Conservation (phyloP, 345 rosid species). For the Acer campestre region DNA sequence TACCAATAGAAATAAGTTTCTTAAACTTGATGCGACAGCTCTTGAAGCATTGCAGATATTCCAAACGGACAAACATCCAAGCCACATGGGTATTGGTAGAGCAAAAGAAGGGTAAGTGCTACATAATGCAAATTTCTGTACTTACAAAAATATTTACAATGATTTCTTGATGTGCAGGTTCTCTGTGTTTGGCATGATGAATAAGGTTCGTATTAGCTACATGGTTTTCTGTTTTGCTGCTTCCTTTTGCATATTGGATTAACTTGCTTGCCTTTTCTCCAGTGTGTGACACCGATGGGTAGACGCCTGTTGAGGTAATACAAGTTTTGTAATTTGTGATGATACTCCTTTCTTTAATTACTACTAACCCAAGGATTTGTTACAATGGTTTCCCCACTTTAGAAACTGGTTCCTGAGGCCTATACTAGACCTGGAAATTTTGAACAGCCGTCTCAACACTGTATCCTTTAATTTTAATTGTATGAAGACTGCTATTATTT, state of each 20-base stretch:
- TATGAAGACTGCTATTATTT: constrained; percentile 24
- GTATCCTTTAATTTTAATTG: constrained; percentile 63
- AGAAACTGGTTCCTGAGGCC: constrained; percentile 99
- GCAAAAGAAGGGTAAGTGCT: constrained; percentile 90
- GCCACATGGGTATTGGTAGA: constrained; percentile 99
- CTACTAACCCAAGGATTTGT: constrained; percentile 18
- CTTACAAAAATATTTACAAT: constrained; percentile 26
- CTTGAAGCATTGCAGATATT: constrained; percentile 95
- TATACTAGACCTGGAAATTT: constrained; percentile 66
- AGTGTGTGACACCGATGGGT: constrained; percentile 96
- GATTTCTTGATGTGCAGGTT: constrained; percentile 61
- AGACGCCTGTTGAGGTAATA: constrained; percentile 83
- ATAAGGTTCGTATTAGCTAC: constrained; percentile 64
- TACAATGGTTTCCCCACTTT: constrained; percentile 28
- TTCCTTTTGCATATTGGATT: constrained; percentile 32
- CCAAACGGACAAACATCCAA: constrained; percentile 95
- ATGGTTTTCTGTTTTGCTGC: constrained; percentile 21
- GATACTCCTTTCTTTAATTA: constrained; percentile 13
- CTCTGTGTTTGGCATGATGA: constrained; percentile 97
- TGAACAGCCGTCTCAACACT: constrained; percentile 80
- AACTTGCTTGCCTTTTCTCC: constrained; percentile 35
- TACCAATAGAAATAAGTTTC: constrained; percentile 69
- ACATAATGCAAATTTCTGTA: constrained; percentile 14
- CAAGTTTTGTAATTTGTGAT: constrained; percentile 20
- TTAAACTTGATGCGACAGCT: constrained; percentile 90